Evolutionary conservation across 306 rosid genomes (phyloP).

Genomic region (Ochetophila trinervis): DNA sequence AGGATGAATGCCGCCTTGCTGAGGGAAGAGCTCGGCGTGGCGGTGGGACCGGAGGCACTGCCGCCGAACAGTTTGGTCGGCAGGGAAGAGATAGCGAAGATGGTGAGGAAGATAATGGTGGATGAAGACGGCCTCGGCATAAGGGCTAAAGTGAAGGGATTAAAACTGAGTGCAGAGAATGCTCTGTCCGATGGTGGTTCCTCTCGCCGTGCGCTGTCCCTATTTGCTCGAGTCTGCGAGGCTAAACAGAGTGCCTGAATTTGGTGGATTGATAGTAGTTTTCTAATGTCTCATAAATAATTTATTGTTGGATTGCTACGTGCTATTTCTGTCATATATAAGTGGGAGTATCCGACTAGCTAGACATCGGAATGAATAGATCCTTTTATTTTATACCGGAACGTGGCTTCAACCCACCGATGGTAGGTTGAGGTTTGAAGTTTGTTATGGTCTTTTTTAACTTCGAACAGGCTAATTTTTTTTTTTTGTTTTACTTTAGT

Average conservation of each 20-base stretch:
- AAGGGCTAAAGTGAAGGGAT: conserved; percentile 21
- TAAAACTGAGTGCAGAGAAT: conserved; percentile 20
- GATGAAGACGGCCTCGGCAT: conserved; percentile 26
- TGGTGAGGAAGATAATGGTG: conserved; percentile 48
- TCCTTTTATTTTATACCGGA: too few species aligned
- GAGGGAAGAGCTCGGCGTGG: conserved; percentile 43
- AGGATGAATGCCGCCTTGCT: conserved; percentile 44
- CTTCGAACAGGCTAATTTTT: too few species aligned
- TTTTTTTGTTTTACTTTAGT: too few species aligned
- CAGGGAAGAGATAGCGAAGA: conserved; percentile 32
- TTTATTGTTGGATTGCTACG: too few species aligned
- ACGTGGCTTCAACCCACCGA: too few species aligned
- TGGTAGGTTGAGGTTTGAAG: too few species aligned
- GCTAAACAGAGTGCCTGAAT: not conserved
- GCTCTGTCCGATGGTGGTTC: conserved; percentile 32
- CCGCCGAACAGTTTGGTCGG: conserved; percentile 17
- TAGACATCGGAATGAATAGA: too few species aligned
- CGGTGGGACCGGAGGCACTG: conserved; percentile 9
- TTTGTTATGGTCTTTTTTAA: too few species aligned
- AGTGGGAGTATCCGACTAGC: too few species aligned
- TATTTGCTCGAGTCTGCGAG: not conserved
- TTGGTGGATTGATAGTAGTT: not conserved
- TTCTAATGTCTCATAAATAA: too few species aligned
- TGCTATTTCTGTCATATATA: too few species aligned
- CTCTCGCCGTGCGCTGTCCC: conserved; percentile 31